phyloP scores from a whole-genome alignment of 2,329 filamentous ascomycete species.

The Xylariaceae sp. region DNA sequence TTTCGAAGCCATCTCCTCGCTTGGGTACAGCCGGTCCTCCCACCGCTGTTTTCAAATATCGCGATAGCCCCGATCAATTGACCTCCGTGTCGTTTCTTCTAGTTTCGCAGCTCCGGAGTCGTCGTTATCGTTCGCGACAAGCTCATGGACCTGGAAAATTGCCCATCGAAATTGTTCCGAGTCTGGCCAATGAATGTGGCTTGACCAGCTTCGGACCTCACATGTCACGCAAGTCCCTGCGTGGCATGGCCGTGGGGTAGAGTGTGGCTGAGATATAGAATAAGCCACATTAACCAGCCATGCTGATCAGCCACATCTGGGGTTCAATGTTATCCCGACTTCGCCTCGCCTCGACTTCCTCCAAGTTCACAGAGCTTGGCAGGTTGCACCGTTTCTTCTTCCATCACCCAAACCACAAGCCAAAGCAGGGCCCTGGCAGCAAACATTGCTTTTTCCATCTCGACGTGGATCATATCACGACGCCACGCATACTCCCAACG shows the following conservation, averaged over 20 bases:
- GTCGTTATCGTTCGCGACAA: neutral
- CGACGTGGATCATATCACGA: constrained; percentile 5
- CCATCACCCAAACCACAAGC: neutral
- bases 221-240: no score
- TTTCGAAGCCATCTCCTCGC: constrained; percentile 30
- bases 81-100: neutral
- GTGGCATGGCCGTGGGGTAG: neutral
- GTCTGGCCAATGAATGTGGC: constrained; percentile 11
- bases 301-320: neutral
- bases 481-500: neutral
- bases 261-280: neutral
- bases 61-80: neutral
- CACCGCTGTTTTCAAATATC: constrained; percentile 14
- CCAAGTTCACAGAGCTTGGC: neutral
- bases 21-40: constrained; percentile 14
- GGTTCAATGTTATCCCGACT: neutral
- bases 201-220: constrained; percentile 1
- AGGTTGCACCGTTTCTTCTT: neutral
- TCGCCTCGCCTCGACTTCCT: neutral
- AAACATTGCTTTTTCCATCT: constrained; percentile 6
- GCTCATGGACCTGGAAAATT: neutral
- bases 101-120: neutral
- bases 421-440: neutral
- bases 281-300: neutral
- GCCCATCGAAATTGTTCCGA: constrained; percentile 11